These are phyloP conservation scores for Kwoniella mangroviensis DNA, from an alignment of 768 basidiomycete genomes.

Conservation along the genomic window DNA sequence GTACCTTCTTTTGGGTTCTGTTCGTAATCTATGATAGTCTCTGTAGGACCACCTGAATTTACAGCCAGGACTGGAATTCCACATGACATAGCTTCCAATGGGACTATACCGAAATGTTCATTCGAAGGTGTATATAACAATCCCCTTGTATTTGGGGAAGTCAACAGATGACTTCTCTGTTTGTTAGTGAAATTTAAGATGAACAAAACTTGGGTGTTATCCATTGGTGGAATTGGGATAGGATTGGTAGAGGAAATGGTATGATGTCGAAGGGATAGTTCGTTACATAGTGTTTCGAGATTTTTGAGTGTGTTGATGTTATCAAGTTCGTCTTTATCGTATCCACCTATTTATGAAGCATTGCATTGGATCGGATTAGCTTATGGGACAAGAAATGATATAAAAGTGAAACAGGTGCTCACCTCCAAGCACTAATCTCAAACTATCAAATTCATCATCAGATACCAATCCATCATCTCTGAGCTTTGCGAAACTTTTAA, in stretches of 20 bases:
- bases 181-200: slow-evolving; percentile 86
- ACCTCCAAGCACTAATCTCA: slow-evolving; percentile 83
- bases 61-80: slow-evolving; percentile 89
- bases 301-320: slow-evolving; percentile 70
- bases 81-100: slow-evolving; percentile 91
- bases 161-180: slow-evolving; percentile 82
- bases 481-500: slow-evolving; percentile 74
- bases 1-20: slow-evolving; percentile 62
- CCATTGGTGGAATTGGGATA: slow-evolving; percentile 7
- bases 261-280: slow-evolving; percentile 63
- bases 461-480: slow-evolving; percentile 31
- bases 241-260: slow-evolving; percentile 29
- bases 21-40: slow-evolving; percentile 69
- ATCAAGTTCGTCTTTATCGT: slow-evolving; percentile 83
- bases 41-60: slow-evolving; percentile 82
- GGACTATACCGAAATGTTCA: slow-evolving; percentile 97
- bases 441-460: slow-evolving; percentile 43
- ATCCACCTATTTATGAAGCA: slow-evolving; percentile 68
- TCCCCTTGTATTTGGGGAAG: slow-evolving; percentile 68
- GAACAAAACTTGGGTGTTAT: slow-evolving; percentile 71
- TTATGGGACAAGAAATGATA: no score
- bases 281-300: slow-evolving; percentile 68
- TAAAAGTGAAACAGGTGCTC: slow-evolving; percentile 22
- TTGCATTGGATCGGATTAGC: no score
- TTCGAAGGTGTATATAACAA: slow-evolving; percentile 92